Base-by-base conservation (phyloP, 2,329 filamentous ascomycete genomes). In the Fusarium marasasianum region DNA sequence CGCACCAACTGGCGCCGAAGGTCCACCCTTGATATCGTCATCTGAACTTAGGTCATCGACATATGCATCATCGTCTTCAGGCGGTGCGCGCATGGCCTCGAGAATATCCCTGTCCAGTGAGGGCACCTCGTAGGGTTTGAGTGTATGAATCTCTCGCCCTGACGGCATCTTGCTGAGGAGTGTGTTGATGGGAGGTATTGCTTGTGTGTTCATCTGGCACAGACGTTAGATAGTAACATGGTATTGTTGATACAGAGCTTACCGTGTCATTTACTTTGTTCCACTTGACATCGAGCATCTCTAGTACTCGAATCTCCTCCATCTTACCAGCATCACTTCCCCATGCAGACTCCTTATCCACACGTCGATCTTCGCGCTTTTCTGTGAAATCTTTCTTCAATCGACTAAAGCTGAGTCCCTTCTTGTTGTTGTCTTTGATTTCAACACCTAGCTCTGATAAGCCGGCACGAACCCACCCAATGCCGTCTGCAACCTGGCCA, bases 181-280 rank as follows among this genome's bases (percentile, higher is more conserved):
- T 1, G 93, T 89, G 20, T 91, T 91, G 9, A 89, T 88, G 0
- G 93, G 87, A 0, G 95, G 94, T 38, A 98, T 88, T 4, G 86
- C 63, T 80, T 98, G 94, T 0, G 94, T 92, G 69, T 95, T 94
- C 77, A 98, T 92, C 91, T 96, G 70, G 1, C 17, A 18, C 37
- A 26, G 20, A 41, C 4, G 55, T 71, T 63, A 78, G 72, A 66
- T 43, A 59, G 41, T 37, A 38, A 6, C 10, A 7, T 4, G 5
- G 4, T 17, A 11, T 44, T 2, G 0, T 14, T 18, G 8, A 11
- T 15, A 5, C 3, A 8, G 6, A 11, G 72, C 90, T 84, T 84
- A 97, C 94, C 24, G 94, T 97, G 82, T 98, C 94, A 79, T 99
- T 99, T 83, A 95, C 91, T 84, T 95, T 96, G 71, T 90, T 91